Evolutionary conservation across 202 grass and related monocot genomes (phyloP).

Genomic region (Setaria italica): DNA sequence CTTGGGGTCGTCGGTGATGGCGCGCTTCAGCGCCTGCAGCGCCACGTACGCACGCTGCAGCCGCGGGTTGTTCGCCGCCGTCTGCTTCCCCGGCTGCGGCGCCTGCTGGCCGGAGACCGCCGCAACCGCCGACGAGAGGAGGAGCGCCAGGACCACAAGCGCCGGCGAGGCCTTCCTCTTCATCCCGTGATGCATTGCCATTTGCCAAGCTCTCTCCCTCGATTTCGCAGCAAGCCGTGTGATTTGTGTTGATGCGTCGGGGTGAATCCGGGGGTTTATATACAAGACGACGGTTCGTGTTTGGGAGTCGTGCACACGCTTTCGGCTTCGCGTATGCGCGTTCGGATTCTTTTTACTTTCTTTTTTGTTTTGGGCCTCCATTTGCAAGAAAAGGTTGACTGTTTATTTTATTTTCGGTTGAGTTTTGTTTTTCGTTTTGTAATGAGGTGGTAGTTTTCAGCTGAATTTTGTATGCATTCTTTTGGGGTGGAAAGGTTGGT

Average conservation of each 20-base stretch:
- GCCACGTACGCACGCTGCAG: constrained; percentile 77
- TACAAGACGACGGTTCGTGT: constrained; percentile 18
- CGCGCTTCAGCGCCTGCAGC: constrained; percentile 67
- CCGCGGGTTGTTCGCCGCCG: constrained; percentile 64
- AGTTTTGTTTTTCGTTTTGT: background rate
- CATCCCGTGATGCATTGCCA: background rate
- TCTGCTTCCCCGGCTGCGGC: constrained; percentile 36
- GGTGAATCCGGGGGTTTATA: constrained; percentile 28
- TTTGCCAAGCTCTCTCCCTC: background rate
- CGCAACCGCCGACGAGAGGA: constrained; percentile 31
- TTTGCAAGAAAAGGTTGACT: constrained; percentile 36
- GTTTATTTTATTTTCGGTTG: background rate
- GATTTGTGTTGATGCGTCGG: background rate
- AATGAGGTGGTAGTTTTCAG: background rate
- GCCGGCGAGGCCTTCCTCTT: background rate
- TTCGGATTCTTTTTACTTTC: background rate
- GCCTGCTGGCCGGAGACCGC: constrained; percentile 31
- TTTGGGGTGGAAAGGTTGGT: background rate
- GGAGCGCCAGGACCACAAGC: constrained; percentile 16
- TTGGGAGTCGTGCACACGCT: constrained; percentile 29
- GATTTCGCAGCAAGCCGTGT: background rate
- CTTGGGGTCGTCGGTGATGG: constrained; percentile 82
- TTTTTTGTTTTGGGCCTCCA: background rate
- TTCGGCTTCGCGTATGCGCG: constrained; percentile 24
- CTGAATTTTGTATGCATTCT: background rate